Evolutionary conservation across 208 protist genomes (phyloP).

Genomic region (Phytomonas sp.): DNA sequence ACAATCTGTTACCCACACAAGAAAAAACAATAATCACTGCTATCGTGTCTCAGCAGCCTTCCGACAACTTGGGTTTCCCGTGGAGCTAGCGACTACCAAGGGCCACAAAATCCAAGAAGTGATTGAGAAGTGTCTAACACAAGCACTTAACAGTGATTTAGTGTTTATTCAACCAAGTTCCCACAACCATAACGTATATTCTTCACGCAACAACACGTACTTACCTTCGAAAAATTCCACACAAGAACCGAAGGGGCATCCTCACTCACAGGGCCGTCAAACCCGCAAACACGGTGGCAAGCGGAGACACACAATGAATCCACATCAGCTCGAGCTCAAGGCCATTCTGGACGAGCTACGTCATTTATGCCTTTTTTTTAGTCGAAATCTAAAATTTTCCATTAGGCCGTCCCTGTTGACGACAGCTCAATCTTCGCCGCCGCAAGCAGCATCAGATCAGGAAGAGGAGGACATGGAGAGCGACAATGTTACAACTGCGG

Average conservation of each 20-base stretch:
- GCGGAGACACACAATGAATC: constrained; percentile 10
- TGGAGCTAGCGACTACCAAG: constrained; percentile 67
- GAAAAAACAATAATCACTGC: constrained; percentile 11
- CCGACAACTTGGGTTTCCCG: constrained; percentile 69
- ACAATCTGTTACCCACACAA: background rate
- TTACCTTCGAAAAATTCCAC: constrained; percentile 2
- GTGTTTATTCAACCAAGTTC: constrained; percentile 40
- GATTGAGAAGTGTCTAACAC: constrained; percentile 49
- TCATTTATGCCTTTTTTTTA: constrained; percentile 64
- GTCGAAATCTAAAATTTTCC: constrained; percentile 68
- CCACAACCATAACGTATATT: background rate
- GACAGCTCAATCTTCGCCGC: background rate
- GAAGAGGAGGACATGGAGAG: background rate
- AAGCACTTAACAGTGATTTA: constrained; percentile 73
- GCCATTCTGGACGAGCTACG: constrained; percentile 66
- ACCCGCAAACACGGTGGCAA: background rate
- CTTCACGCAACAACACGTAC: background rate
- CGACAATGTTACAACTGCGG: background rate
- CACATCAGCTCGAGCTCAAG: constrained; percentile 66
- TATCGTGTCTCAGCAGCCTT: constrained; percentile 76
- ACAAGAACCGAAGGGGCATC: constrained; percentile 8
- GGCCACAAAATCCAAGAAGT: constrained; percentile 28
- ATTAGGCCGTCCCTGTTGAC: constrained; percentile 36
- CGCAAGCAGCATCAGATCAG: background rate
- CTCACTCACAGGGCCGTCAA: background rate